Percentiles rank a stretch among this genome's conserved stretches.
phyloP scores from a whole-genome alignment of 148 eudicot genomes.

The Rhododendron kiyosumense region DNA sequence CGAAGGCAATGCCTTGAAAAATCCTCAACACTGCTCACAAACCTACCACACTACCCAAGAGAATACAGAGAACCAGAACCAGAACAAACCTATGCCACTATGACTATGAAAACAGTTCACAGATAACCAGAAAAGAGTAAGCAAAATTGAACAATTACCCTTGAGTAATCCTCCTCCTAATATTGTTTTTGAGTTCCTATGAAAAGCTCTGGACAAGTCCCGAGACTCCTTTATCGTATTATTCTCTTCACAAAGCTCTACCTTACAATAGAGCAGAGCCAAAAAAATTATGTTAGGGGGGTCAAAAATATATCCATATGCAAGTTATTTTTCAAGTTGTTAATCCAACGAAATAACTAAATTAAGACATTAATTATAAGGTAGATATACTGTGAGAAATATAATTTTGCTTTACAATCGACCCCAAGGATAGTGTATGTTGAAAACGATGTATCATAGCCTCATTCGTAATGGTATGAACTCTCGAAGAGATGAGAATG shows the following conservation, averaged over 20 bases:
- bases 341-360: too few species aligned
- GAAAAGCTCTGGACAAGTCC: neutral
- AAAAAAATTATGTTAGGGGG: neutral
- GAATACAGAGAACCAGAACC: neutral
- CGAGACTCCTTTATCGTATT: neutral
- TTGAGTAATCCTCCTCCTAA: neutral
- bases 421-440: neutral
- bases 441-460: neutral
- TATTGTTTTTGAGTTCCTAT: neutral
- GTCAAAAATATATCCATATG: neutral
- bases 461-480: neutral
- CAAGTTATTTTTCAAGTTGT: too few species aligned
- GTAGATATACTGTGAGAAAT: too few species aligned
- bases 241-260: neutral
- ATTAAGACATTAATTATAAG: too few species aligned
- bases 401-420: neutral
- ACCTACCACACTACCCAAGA: neutral
- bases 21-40: neutral
- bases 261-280: neutral
- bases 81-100: neutral
- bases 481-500: neutral
- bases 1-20: neutral
- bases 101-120: neutral
- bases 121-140: neutral
- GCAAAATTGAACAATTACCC: neutral